These are phyloP conservation scores for Trichoderma sp. DNA, from an alignment of 2,329 filamentous ascomycete species.

Conservation along the genomic window DNA sequence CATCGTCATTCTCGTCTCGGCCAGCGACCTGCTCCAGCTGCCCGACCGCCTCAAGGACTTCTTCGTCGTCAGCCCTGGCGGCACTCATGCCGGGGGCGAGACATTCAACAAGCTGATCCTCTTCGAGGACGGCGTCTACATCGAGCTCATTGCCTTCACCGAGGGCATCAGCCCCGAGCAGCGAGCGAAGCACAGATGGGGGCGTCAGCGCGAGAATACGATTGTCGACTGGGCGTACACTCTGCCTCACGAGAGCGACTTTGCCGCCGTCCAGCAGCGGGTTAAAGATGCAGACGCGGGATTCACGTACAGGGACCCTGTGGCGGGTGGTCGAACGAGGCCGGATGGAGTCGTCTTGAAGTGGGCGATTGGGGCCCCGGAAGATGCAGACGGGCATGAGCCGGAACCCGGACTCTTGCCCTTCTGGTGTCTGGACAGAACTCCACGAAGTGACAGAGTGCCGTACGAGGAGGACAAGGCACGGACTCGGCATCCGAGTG, in stretches of 20 bases:
- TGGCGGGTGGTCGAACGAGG: conserved; percentile 55
- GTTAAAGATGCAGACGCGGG: conserved; percentile 41
- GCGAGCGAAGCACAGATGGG: conserved; percentile 61
- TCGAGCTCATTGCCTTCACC: conserved; percentile 67
- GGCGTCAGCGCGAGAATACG: conserved; percentile 49
- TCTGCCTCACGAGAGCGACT: conserved; percentile 41
- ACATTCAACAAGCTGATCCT: conserved; percentile 66
- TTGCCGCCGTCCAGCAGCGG: conserved; percentile 43
- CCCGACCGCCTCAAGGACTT: conserved; percentile 54
- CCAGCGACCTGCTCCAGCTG: conserved; percentile 46
- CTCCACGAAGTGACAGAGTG: conserved; percentile 57
- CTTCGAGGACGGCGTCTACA: conserved; percentile 64
- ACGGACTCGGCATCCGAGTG: conserved; percentile 51
- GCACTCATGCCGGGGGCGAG: conserved; percentile 60
- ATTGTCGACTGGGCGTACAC: conserved; percentile 65
- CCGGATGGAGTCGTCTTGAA: conserved; percentile 59
- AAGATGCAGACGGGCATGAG: conserved; percentile 32
- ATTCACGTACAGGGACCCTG: conserved; percentile 52
- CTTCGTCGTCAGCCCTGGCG: conserved; percentile 63
- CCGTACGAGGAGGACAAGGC: conserved; percentile 42
- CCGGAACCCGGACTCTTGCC: conserved; percentile 55
- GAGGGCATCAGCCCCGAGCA: conserved; percentile 45
- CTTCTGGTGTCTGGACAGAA: conserved; percentile 69
- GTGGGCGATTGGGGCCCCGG: conserved; percentile 59
- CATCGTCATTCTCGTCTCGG: conserved; percentile 62